Percentiles rank a stretch among this genome's conserved stretches.
These are phyloP conservation scores for Orbilia blumenaviensis DNA, from an alignment of 2,329 filamentous ascomycete genomes.

Conservation along the genomic window DNA sequence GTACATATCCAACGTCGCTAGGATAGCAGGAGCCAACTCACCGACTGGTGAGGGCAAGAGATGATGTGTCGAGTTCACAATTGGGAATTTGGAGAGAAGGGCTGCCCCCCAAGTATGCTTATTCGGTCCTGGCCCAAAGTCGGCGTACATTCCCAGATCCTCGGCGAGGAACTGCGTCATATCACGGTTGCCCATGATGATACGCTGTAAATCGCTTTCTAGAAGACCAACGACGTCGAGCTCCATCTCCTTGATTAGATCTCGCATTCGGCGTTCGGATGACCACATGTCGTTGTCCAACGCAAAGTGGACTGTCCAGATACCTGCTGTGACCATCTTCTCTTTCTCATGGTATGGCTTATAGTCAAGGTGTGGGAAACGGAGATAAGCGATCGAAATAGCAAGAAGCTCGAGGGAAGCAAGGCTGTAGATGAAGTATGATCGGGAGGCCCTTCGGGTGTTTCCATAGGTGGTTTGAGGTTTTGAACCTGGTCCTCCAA, in stretches of 20 bases:
- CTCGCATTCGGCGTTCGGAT: constrained; percentile 90
- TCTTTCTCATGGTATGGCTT: constrained; percentile 86
- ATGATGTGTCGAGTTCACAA: constrained; percentile 95
- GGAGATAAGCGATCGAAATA: constrained; percentile 80
- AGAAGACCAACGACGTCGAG: constrained; percentile 96
- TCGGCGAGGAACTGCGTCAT: constrained; percentile 94
- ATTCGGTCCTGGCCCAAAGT: constrained; percentile 96
- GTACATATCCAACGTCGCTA: constrained; percentile 94
- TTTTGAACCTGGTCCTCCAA: constrained; percentile 38
- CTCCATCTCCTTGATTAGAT: constrained; percentile 91
- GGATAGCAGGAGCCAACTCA: constrained; percentile 92
- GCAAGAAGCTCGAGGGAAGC: constrained; percentile 82
- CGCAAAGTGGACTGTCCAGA: constrained; percentile 98
- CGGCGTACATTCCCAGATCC: constrained; percentile 97
- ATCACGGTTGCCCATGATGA: constrained; percentile 99
- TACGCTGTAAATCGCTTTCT: constrained; percentile 91
- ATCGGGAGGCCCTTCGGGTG: constrained; percentile 64
- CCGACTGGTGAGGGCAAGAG: constrained; percentile 91
- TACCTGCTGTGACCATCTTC: constrained; percentile 88
- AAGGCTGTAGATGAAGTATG: constrained; percentile 77
- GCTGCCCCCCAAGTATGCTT: constrained; percentile 98
- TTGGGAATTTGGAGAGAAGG: constrained; percentile 94
- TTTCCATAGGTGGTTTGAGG: constrained; percentile 54
- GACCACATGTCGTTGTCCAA: constrained; percentile 99
- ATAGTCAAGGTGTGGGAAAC: constrained; percentile 93